A percentile compares a stretch with the other conserved stretches of the same genome.
phyloP scores from a whole-genome alignment of 2,329 filamentous ascomycete species.

The Fusarium temperatum region DNA sequence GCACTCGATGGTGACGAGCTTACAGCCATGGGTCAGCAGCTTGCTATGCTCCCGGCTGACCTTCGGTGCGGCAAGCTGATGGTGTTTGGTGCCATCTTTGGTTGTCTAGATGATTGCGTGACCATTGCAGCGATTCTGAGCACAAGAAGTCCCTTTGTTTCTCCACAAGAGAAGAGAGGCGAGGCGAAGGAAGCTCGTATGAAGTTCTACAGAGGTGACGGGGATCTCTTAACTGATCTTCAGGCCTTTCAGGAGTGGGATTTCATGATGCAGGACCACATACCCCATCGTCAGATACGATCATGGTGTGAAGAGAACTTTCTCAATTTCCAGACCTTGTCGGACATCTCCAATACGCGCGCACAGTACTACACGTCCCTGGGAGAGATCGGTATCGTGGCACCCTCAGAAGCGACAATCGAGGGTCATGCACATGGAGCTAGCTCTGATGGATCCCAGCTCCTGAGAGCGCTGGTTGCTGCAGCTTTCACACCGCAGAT shows the following conservation, averaged over 20 bases:
- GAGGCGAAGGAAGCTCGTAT: slow-evolving; percentile 80
- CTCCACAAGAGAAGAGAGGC: slow-evolving; percentile 83
- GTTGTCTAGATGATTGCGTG: slow-evolving; percentile 87
- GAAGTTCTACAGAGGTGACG: slow-evolving; percentile 79
- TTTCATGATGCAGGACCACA: slow-evolving; percentile 66
- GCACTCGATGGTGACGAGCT: slow-evolving; percentile 86
- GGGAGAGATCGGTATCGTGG: slow-evolving; percentile 84
- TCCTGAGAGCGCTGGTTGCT: slow-evolving; percentile 76
- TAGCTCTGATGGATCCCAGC: slow-evolving; percentile 49
- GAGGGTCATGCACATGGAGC: slow-evolving; percentile 35
- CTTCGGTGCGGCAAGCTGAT: slow-evolving; percentile 93
- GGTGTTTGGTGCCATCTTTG: slow-evolving; percentile 93
- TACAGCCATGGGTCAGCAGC: slow-evolving; percentile 88
- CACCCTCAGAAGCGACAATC: slow-evolving; percentile 48
- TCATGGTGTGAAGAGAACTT: slow-evolving; percentile 88
- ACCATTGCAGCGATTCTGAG: slow-evolving; percentile 94
- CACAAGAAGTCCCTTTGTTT: slow-evolving; percentile 85
- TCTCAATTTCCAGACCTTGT: slow-evolving; percentile 82
- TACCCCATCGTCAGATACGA: slow-evolving; percentile 70
- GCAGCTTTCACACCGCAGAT: slow-evolving; percentile 86
- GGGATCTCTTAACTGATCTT: slow-evolving; percentile 89
- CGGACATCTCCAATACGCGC: slow-evolving; percentile 87
- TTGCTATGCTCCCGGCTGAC: slow-evolving; percentile 95
- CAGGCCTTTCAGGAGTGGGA: slow-evolving; percentile 86
- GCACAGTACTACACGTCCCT: slow-evolving; percentile 87